These are phyloP conservation scores for Calonectria pseudoreteaudii DNA, from an alignment of 2,329 filamentous ascomycete genomes.

Conservation along the genomic window DNA sequence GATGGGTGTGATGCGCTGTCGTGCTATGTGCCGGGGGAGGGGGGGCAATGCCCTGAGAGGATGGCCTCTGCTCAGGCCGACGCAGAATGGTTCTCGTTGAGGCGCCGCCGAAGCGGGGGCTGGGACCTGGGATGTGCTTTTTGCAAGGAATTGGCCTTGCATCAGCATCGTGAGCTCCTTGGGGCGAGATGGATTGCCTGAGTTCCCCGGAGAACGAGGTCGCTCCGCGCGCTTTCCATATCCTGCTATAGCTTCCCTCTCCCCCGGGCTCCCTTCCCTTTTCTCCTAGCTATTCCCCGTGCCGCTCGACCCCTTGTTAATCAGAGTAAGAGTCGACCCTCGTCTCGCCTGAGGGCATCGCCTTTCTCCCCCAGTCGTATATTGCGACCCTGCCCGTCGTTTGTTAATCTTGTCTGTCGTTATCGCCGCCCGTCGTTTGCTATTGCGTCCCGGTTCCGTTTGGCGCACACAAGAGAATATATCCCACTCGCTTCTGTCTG, in stretches of 20 bases:
- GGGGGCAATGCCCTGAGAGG: not conserved
- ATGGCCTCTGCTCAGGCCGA: not conserved
- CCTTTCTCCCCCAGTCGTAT: conserved; percentile 6
- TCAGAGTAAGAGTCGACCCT: conserved; percentile 20
- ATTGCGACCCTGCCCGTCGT: conserved; percentile 23
- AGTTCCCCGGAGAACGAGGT: conserved; percentile 4
- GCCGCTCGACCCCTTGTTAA: conserved; percentile 28
- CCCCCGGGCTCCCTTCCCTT: conserved; percentile 25
- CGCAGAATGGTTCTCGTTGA: conserved; percentile 31
- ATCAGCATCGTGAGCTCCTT: conserved; percentile 14
- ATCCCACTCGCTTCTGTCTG: not conserved
- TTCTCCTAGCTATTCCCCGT: not conserved
- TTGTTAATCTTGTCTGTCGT: conserved; percentile 29
- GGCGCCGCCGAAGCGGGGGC: conserved; percentile 30
- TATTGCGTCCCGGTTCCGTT: conserved; percentile 21
- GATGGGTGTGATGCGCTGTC: conserved; percentile 35
- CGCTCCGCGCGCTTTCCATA: not conserved
- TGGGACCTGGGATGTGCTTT: not conserved
- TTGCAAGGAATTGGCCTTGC: conserved; percentile 26
- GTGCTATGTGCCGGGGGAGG: conserved; percentile 32
- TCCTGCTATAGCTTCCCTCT: conserved; percentile 42
- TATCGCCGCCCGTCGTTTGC: conserved; percentile 10
- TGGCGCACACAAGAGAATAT: conserved; percentile 5
- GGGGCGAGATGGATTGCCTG: not conserved
- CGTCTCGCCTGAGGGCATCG: conserved; percentile 4